Conservation (phyloP, 495 filamentous ascomycete genomes). For the Daldinia grandis region DNA sequence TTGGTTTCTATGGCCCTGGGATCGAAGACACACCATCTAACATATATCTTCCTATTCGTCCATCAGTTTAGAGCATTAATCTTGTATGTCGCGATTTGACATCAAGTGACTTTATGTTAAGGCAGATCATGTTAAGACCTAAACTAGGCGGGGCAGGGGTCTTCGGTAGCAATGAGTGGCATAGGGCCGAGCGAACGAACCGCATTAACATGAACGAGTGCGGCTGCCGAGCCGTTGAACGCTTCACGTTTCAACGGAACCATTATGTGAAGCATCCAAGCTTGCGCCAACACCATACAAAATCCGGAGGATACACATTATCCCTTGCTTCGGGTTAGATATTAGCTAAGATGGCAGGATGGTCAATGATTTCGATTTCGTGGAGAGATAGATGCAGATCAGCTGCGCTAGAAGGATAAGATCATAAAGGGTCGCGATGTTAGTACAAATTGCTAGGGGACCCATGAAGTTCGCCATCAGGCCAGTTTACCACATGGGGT, state of each 20-base stretch:
- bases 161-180: slow-evolving; percentile 28
- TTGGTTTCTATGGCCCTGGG: slow-evolving; percentile 5
- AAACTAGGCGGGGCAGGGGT: slow-evolving; percentile 17
- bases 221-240: slow-evolving; percentile 25
- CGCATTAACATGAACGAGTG: slow-evolving; percentile 24
- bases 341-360: not conserved
- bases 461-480: slow-evolving; percentile 15
- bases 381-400: slow-evolving; percentile 2
- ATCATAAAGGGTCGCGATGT: slow-evolving; percentile 11
- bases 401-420: slow-evolving; percentile 17
- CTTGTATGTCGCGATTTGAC: slow-evolving; percentile 9
- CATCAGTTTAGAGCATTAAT: slow-evolving; percentile 7
- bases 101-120: slow-evolving; percentile 29
- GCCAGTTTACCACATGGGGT: slow-evolving; percentile 19
- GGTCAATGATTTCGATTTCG: slow-evolving; percentile 2
- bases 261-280: slow-evolving; percentile 17
- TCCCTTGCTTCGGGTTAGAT: not conserved
- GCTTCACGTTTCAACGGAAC: slow-evolving; percentile 28
- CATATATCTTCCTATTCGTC: slow-evolving; percentile 34
- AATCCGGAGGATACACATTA: not conserved
- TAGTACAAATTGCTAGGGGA: slow-evolving; percentile 29
- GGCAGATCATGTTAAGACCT: slow-evolving; percentile 23
- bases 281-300: slow-evolving; percentile 7
- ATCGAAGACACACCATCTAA: slow-evolving; percentile 18
- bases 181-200: slow-evolving; percentile 31